Conservation (phyloP, 2,329 filamentous ascomycete genomes). For the Diaporthe sp. region DNA sequence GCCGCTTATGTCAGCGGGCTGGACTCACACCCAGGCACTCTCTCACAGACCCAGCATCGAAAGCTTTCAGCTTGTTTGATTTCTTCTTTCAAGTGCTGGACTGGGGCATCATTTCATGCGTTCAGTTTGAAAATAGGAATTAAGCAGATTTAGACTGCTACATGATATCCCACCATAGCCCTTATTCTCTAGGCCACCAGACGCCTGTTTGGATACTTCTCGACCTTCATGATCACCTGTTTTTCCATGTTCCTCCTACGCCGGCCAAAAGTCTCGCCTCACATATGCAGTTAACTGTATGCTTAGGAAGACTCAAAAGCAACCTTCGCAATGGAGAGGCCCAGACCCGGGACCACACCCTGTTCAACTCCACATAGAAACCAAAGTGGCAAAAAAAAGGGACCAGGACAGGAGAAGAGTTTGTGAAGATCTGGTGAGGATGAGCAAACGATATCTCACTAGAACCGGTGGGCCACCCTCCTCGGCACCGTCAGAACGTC, state of each 20-base stretch:
- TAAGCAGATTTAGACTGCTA: neutral
- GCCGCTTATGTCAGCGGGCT: too few species aligned
- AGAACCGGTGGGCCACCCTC: constrained; percentile 33
- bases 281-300: neutral
- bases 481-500: constrained; percentile 22
- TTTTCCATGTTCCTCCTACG: neutral
- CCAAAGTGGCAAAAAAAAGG: neutral
- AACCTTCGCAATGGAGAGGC: accelerated
- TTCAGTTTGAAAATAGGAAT: neutral
- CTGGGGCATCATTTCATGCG: accelerated
- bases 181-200: neutral
- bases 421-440: too few species aligned
- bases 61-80: neutral
- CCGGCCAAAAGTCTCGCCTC: too few species aligned
- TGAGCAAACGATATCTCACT: neutral
- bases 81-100: neutral
- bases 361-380: neutral
- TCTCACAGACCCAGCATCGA: neutral
- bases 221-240: neutral
- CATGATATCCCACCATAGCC: neutral
- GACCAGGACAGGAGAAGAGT: neutral
- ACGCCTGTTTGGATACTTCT: neutral
- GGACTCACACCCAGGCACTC: too few species aligned
- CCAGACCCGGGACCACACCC: too few species aligned
- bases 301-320: neutral